Percentiles rank a stretch among this genome's conserved stretches.
These are phyloP conservation scores for Exophiala oligosperma DNA, from an alignment of 2,329 filamentous ascomycete genomes.

Conservation along the genomic window DNA sequence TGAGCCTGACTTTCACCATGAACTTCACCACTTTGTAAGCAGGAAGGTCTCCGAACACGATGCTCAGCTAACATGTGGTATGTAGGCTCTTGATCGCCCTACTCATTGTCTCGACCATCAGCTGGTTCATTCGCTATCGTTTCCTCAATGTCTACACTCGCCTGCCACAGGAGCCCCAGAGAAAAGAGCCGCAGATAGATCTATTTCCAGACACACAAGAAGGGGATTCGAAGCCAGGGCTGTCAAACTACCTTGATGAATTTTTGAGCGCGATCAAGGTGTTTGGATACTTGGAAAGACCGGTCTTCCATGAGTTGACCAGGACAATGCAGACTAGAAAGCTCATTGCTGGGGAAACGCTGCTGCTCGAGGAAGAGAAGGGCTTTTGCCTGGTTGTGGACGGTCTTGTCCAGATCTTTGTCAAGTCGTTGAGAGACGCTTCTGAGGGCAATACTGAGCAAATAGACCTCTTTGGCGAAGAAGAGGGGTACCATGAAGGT, in stretches of 20 bases:
- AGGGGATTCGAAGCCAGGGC: slow-evolving; percentile 81
- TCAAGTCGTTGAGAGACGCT: slow-evolving; percentile 72
- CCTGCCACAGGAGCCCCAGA: slow-evolving; percentile 87
- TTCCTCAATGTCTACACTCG: slow-evolving; percentile 97
- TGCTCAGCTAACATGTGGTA: background rate
- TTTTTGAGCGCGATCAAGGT: slow-evolving; percentile 99
- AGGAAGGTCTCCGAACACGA: background rate
- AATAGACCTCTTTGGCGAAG: slow-evolving; percentile 67
- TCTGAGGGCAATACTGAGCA: slow-evolving; percentile 41
- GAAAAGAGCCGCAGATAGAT: slow-evolving; percentile 93
- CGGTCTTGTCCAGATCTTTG: slow-evolving; percentile 94
- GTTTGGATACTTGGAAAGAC: slow-evolving; percentile 93
- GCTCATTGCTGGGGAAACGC: slow-evolving; percentile 90
- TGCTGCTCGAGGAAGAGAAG: slow-evolving; percentile 95
- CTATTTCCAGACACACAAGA: slow-evolving; percentile 93
- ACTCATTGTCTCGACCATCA: slow-evolving; percentile 77
- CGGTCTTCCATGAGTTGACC: slow-evolving; percentile 96
- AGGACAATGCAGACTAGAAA: slow-evolving; percentile 98
- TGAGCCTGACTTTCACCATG: slow-evolving; percentile 95
- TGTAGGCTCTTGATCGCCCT: slow-evolving; percentile 72
- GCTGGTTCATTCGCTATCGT: slow-evolving; percentile 92
- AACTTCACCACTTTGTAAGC: slow-evolving; percentile 91
- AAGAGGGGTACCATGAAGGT: slow-evolving; percentile 57
- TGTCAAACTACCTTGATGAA: slow-evolving; percentile 96
- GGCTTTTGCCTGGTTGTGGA: slow-evolving; percentile 98